These are phyloP conservation scores for Sarocladium brachiariae DNA, from an alignment of 2,329 filamentous ascomycete genomes.

Conservation along the genomic window DNA sequence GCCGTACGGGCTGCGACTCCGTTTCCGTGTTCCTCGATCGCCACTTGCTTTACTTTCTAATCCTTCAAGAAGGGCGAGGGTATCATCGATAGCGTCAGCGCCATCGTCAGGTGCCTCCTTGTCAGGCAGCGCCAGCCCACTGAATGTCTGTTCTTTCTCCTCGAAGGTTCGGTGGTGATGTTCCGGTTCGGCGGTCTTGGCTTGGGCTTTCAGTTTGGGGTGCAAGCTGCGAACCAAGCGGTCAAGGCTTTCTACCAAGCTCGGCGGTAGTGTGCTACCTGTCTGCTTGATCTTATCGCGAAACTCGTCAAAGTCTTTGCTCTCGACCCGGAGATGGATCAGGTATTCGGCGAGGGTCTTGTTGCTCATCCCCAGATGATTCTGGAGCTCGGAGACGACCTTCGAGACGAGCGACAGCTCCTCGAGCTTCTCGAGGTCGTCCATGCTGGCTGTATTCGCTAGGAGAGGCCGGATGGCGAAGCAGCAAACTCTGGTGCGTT, in stretches of 20 bases:
- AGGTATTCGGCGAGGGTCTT: conserved; percentile 96
- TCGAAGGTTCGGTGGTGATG: conserved; percentile 43
- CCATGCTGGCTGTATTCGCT: conserved; percentile 54
- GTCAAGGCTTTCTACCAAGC: conserved; percentile 85
- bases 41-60: conserved; percentile 57
- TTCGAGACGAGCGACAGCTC: conserved; percentile 89
- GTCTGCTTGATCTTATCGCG: conserved; percentile 66
- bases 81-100: conserved; percentile 78
- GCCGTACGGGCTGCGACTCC: conserved; percentile 43
- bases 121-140: conserved; percentile 81
- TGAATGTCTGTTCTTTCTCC: conserved; percentile 83
- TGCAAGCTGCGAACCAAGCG: conserved; percentile 85
- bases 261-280: conserved; percentile 76
- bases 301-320: conserved; percentile 64
- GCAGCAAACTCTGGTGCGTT: conserved; percentile 12
- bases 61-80: conserved; percentile 82
- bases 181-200: conserved; percentile 25
- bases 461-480: background rate
- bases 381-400: conserved; percentile 88
- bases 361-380: conserved; percentile 85
- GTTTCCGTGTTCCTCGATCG: conserved; percentile 32
- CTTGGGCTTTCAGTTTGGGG: conserved; percentile 69
- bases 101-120: conserved; percentile 41
- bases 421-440: conserved; percentile 80
- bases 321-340: conserved; percentile 80